Percentiles rank a stretch among this genome's conserved stretches.
Conservation (phyloP, 306 rosid genomes). For the Malus sieversii region DNA sequence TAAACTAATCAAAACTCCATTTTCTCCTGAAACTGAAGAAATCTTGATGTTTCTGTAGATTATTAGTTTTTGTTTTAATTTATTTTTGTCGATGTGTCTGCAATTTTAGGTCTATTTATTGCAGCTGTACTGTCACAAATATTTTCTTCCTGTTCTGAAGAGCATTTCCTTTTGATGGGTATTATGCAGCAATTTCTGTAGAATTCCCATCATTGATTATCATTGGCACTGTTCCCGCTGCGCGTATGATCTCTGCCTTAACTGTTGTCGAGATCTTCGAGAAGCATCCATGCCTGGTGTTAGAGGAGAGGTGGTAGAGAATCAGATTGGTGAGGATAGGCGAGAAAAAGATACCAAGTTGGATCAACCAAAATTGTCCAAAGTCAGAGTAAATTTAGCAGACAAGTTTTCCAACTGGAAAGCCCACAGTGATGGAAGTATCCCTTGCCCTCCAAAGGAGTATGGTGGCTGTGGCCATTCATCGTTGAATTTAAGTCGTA, state of each 20-base stretch:
- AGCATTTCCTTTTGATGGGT: slow-evolving; percentile 21
- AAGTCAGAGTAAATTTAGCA: slow-evolving; percentile 36
- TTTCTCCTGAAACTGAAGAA: neutral
- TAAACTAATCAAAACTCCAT: neutral
- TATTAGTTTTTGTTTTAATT: neutral
- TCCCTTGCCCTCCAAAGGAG: slow-evolving; percentile 91
- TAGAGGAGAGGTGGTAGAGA: slow-evolving; percentile 13
- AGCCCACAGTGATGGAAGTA: slow-evolving; percentile 56
- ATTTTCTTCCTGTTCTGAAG: neutral
- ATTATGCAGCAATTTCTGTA: slow-evolving; percentile 76
- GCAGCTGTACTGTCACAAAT: neutral
- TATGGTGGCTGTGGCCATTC: slow-evolving; percentile 84
- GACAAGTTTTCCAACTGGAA: slow-evolving; percentile 66
- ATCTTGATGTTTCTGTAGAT: neutral
- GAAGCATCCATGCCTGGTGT: slow-evolving; percentile 37
- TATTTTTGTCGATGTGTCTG: neutral
- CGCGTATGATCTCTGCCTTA: slow-evolving; percentile 77
- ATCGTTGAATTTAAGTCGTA: slow-evolving; percentile 67
- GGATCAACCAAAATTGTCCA: slow-evolving; percentile 33
- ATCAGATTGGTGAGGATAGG: slow-evolving; percentile 11
- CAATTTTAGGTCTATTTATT: slow-evolving; percentile 4
- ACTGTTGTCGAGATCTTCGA: slow-evolving; percentile 79
- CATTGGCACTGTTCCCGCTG: slow-evolving; percentile 84
- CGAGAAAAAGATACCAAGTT: slow-evolving; percentile 28
- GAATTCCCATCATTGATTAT: slow-evolving; percentile 92